A percentile compares a stretch with the other conserved stretches of the same genome.
These are phyloP conservation scores for Pharnaceum exiguum DNA, from an alignment of 148 eudicot genomes.

Conservation along the genomic window DNA sequence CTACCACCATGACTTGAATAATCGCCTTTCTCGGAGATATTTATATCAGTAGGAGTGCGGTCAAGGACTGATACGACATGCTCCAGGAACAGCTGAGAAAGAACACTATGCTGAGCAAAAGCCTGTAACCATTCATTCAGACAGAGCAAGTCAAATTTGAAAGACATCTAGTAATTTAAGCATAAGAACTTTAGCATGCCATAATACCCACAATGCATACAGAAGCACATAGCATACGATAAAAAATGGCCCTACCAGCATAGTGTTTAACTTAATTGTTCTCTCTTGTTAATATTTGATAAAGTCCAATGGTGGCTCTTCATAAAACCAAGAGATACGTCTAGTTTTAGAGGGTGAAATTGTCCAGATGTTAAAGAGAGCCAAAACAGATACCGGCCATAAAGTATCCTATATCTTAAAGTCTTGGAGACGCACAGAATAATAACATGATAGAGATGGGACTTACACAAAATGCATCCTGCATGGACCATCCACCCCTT, in stretches of 20 bases:
- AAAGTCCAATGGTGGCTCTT: too few relatives aligned
- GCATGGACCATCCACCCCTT: constrained; percentile 99
- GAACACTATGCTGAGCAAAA: constrained; percentile 79
- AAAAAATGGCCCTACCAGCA: too few relatives aligned
- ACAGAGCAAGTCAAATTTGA: neutral
- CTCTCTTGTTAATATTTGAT: too few relatives aligned
- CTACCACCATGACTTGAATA: constrained; percentile 34
- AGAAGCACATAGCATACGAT: too few relatives aligned
- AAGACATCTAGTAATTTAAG: neutral
- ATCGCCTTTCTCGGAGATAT: constrained; percentile 56
- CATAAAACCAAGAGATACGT: neutral
- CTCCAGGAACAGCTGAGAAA: constrained; percentile 72
- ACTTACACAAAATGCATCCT: constrained; percentile 92
- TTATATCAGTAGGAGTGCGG: constrained; percentile 45
- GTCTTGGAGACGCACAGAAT: too few relatives aligned
- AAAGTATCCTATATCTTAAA: too few relatives aligned
- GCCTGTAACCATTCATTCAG: constrained; percentile 38
- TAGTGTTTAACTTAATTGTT: too few relatives aligned
- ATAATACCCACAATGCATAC: too few relatives aligned
- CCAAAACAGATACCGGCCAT: too few relatives aligned
- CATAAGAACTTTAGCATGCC: too few relatives aligned
- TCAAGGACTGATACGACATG: constrained; percentile 69
- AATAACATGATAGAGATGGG: neutral
- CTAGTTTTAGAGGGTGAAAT: neutral
- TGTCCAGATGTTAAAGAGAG: too few relatives aligned